phyloP scores from a whole-genome alignment of 768 basidiomycete genomes.

The Rhodocollybia butyracea region DNA sequence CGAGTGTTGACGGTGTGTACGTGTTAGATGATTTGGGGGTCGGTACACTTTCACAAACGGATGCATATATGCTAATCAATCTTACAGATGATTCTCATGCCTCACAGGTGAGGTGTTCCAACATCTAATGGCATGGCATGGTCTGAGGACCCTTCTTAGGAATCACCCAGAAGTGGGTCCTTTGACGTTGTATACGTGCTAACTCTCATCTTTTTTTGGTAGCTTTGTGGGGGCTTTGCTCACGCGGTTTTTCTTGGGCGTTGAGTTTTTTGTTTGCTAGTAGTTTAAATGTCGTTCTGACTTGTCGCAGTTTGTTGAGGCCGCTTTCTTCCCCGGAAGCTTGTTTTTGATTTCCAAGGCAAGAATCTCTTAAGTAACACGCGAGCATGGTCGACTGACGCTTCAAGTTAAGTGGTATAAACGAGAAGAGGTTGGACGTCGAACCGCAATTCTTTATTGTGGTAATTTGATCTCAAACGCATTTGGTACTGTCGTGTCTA shows the following conservation, averaged over 20 bases:
- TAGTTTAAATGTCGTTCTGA: no score
- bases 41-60: not conserved
- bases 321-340: slow-evolving; percentile 44
- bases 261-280: no score
- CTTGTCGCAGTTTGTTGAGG: slow-evolving; percentile 38
- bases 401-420: slow-evolving; percentile 42
- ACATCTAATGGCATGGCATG: no score
- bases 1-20: not conserved
- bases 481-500: slow-evolving; percentile 37
- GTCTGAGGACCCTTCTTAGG: slow-evolving; percentile 10
- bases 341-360: slow-evolving; percentile 25
- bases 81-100: no score
- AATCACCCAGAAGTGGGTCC: slow-evolving; percentile 25
- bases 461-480: slow-evolving; percentile 54
- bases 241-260: slow-evolving; percentile 42
- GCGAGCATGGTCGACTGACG: not conserved
- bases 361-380: not conserved
- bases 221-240: slow-evolving; percentile 41
- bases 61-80: not conserved
- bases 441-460: slow-evolving; percentile 44
- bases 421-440: slow-evolving; percentile 36
- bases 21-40: slow-evolving; percentile 1
- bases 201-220: not conserved
- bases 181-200: not conserved
- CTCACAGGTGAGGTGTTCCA: no score